Evolutionary conservation across 371 early-diverging fungal species (phyloP).

Genomic region (Rhizomucor miehei): DNA sequence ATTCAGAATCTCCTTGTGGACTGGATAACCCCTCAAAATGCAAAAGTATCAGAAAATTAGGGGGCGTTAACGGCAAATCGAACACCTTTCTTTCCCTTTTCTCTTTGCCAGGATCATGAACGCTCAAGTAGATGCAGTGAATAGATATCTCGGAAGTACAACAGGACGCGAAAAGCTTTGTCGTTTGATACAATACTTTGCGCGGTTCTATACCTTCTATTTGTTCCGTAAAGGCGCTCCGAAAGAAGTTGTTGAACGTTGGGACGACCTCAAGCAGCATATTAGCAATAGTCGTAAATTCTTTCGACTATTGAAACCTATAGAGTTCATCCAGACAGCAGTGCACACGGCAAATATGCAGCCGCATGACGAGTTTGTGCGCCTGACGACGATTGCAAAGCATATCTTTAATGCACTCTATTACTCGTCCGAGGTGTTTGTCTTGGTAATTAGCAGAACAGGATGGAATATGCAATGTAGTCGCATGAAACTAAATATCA

Average conservation of each 20-base stretch:
- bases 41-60: too few relatives aligned
- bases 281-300: constrained; percentile 63
- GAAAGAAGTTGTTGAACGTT: constrained; percentile 48
- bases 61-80: too few relatives aligned
- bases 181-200: constrained; percentile 74
- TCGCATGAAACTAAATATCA: too few relatives aligned
- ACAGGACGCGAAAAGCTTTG: constrained; percentile 79
- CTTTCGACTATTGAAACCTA: constrained; percentile 48
- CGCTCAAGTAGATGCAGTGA: constrained; percentile 11
- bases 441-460: constrained; percentile 44
- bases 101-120: constrained; percentile 1
- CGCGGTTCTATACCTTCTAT: constrained; percentile 63
- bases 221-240: constrained; percentile 42
- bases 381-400: constrained; percentile 39
- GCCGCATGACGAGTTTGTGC: constrained; percentile 50
- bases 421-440: constrained; percentile 52
- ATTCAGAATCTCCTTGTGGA: too few relatives aligned
- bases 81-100: constrained; percentile 3
- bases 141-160: constrained; percentile 54
- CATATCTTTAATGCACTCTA: constrained; percentile 53
- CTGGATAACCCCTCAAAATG: too few relatives aligned
- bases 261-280: constrained; percentile 50
- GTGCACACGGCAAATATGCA: constrained; percentile 39
- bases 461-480: not conserved
- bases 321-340: constrained; percentile 56